Evolutionary conservation across 2,329 filamentous ascomycete species (phyloP), one percentile per base, ranked within the genome.

Genomic region (Arthrobotrys megalospora): DNA sequence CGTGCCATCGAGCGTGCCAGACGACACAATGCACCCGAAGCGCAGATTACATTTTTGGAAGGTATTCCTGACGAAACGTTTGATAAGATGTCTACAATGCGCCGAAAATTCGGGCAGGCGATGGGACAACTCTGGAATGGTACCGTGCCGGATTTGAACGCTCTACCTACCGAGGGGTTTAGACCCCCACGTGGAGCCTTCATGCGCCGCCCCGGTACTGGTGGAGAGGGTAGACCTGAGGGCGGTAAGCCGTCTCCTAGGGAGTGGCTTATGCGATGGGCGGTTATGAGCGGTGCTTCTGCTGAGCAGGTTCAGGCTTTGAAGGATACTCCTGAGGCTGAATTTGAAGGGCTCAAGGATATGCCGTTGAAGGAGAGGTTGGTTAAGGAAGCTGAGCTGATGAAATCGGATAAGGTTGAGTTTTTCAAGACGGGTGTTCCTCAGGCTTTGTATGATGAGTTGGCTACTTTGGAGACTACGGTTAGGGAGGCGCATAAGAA

Each of bases 361-460:
- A 45, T 65, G 36, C 14, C 21, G 3, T 47, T 62, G n/a, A 73
- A 73, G 48, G 69, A 73, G 6, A 50, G 14, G 5, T 41, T 73
- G 47, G 38, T 73, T 36, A 34, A 24, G 16, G 69, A 65, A 28
- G 48, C 48, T 16, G 32, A 58, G 41, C 10, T 73, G 14, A 34
- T 66, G 48, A 58, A 65, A 60, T 48, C 41, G 5, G 69, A 64
- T 19, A 65, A 65, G 24, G 48, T 66, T 19, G 24, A 58, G 19
- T 73, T 73, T 48, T 73, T 73, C 41, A 12, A 50, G 55, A 64
- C 32, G 36, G 48, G 24, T 12, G 69, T 73, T 38, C 48, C 60
- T 6, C 48, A 52, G 60, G 24, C 34, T 41, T 47, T 73, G 10
- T 73, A 73, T 34, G 60, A 47, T 24, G 69, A 73, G 60, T 19